Conservation (phyloP, 441 rosid genomes). For the Viola pubescens region DNA sequence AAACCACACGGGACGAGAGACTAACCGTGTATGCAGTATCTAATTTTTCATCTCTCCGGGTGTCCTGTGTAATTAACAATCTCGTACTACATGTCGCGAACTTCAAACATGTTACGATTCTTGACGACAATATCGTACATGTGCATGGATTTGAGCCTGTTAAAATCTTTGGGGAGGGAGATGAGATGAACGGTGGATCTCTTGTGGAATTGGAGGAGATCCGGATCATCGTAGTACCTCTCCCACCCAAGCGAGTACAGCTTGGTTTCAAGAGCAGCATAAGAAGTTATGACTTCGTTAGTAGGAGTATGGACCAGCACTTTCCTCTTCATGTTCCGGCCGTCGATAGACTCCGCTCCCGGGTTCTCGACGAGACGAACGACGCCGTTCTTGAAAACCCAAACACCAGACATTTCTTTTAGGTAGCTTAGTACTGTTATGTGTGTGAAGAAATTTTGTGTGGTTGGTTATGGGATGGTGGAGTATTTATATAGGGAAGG, state of each 20-base stretch:
- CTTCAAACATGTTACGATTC: constrained; percentile 63
- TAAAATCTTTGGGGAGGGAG: constrained; percentile 71
- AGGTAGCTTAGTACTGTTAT: not conserved
- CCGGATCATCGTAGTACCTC: constrained; percentile 55
- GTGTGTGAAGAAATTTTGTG: not conserved
- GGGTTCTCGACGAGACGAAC: constrained; percentile 58
- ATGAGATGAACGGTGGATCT: constrained; percentile 56
- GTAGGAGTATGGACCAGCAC: constrained; percentile 52
- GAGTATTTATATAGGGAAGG: constrained; percentile 17
- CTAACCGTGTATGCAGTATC: no score
- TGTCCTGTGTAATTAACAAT: no score
- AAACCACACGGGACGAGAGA: not conserved
- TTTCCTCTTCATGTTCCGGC: constrained; percentile 32
- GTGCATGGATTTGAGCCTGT: constrained; percentile 56
- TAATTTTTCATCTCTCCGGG: no score
- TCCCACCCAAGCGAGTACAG: constrained; percentile 70
- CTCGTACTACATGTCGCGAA: constrained; percentile 39
- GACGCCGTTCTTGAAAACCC: constrained; percentile 68
- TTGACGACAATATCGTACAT: constrained; percentile 85
- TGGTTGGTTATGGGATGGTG: constrained; percentile 12
- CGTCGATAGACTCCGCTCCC: constrained; percentile 25
- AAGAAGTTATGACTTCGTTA: constrained; percentile 56
- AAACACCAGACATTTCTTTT: constrained; percentile 60
- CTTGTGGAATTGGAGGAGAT: constrained; percentile 70
- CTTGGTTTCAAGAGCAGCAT: constrained; percentile 45